phyloP scores from a whole-genome alignment of 2,329 filamentous ascomycete genomes.

The Penicillium sp. region DNA sequence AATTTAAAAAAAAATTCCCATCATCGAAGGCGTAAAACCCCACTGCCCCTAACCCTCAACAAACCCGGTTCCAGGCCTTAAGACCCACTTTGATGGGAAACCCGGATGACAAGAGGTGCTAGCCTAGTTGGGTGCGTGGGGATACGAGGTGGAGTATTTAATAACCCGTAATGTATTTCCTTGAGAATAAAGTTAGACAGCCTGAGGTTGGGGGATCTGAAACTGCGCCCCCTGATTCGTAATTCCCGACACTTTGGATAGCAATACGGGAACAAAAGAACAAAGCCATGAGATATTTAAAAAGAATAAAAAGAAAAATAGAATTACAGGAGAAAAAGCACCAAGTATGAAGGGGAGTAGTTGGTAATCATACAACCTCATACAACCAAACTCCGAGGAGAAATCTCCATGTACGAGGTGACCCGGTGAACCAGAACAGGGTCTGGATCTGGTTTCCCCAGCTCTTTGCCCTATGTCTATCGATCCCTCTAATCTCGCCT shows the following conservation, averaged over 20 bases:
- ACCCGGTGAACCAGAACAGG: background rate
- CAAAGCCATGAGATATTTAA: background rate
- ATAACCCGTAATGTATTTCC: background rate
- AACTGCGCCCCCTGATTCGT: constrained; percentile 11
- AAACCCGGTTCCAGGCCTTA: background rate
- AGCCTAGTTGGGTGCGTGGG: constrained; percentile 15
- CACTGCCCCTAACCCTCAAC: background rate
- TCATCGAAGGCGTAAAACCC: background rate
- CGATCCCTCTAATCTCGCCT: background rate
- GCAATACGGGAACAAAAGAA: background rate
- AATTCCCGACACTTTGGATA: background rate
- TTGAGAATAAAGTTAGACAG: constrained; percentile 17
- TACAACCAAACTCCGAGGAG: background rate
- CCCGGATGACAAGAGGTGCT: constrained; percentile 1
- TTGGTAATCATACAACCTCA: no score
- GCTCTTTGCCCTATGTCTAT: background rate
- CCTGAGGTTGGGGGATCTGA: constrained; percentile 13
- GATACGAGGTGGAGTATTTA: constrained; percentile 14
- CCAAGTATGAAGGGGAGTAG: background rate
- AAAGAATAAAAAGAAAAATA: background rate
- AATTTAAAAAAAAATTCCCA: background rate
- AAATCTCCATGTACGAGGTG: background rate
- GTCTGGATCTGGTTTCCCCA: background rate
- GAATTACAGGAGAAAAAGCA: background rate
- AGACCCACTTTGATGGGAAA: constrained; percentile 6